phyloP scores from a whole-genome alignment of 2,329 filamentous ascomycete species.

The Stagonosporopsis cucurbitacearum region DNA sequence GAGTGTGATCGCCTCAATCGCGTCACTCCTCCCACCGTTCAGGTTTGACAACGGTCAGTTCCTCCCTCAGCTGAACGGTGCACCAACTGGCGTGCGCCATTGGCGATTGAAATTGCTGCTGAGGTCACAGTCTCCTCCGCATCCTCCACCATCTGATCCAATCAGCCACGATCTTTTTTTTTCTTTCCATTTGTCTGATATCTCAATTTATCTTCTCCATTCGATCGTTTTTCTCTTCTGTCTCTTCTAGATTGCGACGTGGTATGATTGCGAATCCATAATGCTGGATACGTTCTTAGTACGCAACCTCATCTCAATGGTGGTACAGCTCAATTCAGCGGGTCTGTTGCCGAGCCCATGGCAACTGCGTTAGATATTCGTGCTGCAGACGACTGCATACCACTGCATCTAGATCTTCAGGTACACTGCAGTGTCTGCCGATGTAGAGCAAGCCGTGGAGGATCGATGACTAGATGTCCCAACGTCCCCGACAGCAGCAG shows the following conservation, averaged over 20 bases:
- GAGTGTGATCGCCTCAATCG: conserved; percentile 17
- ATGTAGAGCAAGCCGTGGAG: conserved; percentile 3
- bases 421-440: conserved; percentile 14
- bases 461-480: conserved; percentile 2
- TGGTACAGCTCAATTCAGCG: background rate
- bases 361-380: conserved; percentile 8
- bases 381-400: conserved; percentile 11
- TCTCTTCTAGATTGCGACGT: background rate
- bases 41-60: conserved; percentile 18
- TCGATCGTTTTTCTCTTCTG: background rate
- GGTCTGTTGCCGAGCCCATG: background rate
- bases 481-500: conserved; percentile 2
- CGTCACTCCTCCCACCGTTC: conserved; percentile 15
- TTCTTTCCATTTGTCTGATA: background rate
- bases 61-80: conserved; percentile 13
- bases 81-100: background rate
- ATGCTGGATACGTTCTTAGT: background rate
- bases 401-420: conserved; percentile 17
- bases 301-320: conserved; percentile 1
- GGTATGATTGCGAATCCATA: background rate
- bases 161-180: background rate
- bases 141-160: background rate
- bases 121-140: background rate
- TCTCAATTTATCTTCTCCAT: background rate
- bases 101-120: background rate